Base-by-base conservation (phyloP, 2,329 filamentous ascomycete species). In the Epichloe sp. region DNA sequence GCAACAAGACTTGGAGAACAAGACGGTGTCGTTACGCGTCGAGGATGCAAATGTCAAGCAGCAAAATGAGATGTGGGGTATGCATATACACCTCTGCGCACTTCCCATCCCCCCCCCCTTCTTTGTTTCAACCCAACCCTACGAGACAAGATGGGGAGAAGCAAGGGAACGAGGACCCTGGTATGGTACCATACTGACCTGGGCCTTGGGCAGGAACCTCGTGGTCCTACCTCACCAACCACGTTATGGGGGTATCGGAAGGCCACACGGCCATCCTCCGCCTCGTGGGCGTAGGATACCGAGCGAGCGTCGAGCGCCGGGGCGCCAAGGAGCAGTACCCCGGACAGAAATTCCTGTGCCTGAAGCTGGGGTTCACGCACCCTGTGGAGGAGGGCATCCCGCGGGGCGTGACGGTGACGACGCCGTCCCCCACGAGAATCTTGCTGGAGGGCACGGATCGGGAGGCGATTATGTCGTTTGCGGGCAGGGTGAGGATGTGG, bases 351-450 rank as follows among this genome's bases (percentile, higher is more conserved):
- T 95, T 95, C 61, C 83, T 98, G 42, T 88, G 86, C 56, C 74
- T 98, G 58, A 97, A 97, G 76, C 86, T 98, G 51, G 93, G 93
- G 52, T 98, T 89, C 71, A 95, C 91, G 55, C 93, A 98, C 75
- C 86, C 91, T 0, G 87, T 98, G 57, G 91, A 98, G 70, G 75
- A 96, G 63, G 82, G 82, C 3, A 81, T 97, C 46, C 93, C 93
- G 1, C 62, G 75, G 58, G 89, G 90, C 26, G 82, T 98, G 44
- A 89, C 79, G 63, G 93, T 90, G 17, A 91, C 83, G 68, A 86
- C 86, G 53, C 90, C 93, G 38, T 85, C 94, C 68, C 91, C 91
- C 42, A 98, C 93, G 36, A 82, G 90, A 53, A 88, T 98, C 58
- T 71, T 98, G 60, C 72, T 98, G 40, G 89, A 98, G 72, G 89